A percentile compares a stretch with the other conserved stretches of the same genome.
phyloP scores from a whole-genome alignment of 306 rosid genomes.

The Ziziphus jujuba region DNA sequence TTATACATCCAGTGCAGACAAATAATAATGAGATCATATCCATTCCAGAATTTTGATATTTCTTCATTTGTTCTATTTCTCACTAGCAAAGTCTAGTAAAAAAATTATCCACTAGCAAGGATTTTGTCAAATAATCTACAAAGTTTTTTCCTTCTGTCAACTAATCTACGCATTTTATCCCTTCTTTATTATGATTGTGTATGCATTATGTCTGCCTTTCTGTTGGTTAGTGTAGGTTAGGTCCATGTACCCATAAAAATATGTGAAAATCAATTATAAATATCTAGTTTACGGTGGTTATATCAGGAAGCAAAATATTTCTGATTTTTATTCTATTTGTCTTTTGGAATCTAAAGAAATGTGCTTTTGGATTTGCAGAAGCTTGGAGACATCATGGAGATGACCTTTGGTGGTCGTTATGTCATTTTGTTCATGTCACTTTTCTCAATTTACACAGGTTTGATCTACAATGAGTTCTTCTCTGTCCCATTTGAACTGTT shows the following conservation, averaged over 20 bases:
- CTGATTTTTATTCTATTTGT: neutral
- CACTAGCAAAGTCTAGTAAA: no score
- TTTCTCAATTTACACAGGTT: conserved; percentile 94
- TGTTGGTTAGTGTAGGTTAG: no score
- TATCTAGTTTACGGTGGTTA: neutral
- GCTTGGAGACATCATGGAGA: conserved; percentile 92
- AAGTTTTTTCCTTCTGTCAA: no score
- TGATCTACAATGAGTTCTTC: conserved; percentile 95
- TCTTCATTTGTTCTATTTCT: neutral
- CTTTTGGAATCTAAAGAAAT: conserved; percentile 28
- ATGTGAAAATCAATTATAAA: no score
- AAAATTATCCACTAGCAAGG: no score
- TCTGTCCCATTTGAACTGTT: conserved; percentile 85
- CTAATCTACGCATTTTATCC: no score
- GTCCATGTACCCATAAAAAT: no score
- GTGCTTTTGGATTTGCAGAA: conserved; percentile 56
- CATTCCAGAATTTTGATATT: neutral
- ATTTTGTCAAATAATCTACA: no score
- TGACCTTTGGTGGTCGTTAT: conserved; percentile 99
- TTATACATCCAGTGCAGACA: neutral
- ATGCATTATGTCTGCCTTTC: no score
- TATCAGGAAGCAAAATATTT: neutral
- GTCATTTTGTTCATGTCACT: conserved; percentile 84
- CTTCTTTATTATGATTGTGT: no score
- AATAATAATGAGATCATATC: neutral